Base-by-base conservation (phyloP, 2,329 filamentous ascomycete genomes). In the Exophiala bonariae region DNA sequence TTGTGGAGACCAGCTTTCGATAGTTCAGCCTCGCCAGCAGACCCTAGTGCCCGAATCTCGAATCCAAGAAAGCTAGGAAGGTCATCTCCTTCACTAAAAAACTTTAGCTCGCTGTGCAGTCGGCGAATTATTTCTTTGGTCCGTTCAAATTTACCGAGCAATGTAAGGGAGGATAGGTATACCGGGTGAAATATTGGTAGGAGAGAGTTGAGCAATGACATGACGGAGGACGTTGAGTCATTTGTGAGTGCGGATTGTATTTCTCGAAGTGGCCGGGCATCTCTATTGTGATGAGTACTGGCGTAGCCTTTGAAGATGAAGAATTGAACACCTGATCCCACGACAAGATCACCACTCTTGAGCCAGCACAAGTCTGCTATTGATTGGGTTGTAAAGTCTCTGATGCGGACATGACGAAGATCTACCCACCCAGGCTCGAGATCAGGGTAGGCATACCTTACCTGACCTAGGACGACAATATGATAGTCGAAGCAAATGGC, bases 361-460 rank as follows among this genome's bases (percentile, higher is more conserved):
- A 96, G 73, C 93, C 93, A 99, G 13, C 89, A 89, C 1, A 90
- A 95, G 64, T 96, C 91, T 2, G 90, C 91, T 41, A 96, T 95
- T 0, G 89, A 87, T 65, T 96, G 89, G 20, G 90, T 88, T 10
- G 90, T 95, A 30, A 90, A 74, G 49, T 91, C 85, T 52, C 86
- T 79, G 49, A 90, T 91, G 59, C 79, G 83, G 47, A 96, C 88
- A 63, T 95, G 87, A 36, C 87, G 79, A 49, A 96, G 86, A 18
- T 86, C 78, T 1, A 88, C 86, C 91, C 91, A 96, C 0, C 90
- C 89, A n/a, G 89, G 87, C 1, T 87, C 86, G 51, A 88, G 85
- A 60, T 91, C 89, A 14, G 96, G 75, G 63, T 96, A 96, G 66
- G 96, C 89, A 62, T 93, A 96, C 10, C 91, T 86, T 71, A 95